A percentile compares a stretch with the other conserved stretches of the same genome.
phyloP scores from a whole-genome alignment of 345 rosid species.

The Dimocarpus longan region DNA sequence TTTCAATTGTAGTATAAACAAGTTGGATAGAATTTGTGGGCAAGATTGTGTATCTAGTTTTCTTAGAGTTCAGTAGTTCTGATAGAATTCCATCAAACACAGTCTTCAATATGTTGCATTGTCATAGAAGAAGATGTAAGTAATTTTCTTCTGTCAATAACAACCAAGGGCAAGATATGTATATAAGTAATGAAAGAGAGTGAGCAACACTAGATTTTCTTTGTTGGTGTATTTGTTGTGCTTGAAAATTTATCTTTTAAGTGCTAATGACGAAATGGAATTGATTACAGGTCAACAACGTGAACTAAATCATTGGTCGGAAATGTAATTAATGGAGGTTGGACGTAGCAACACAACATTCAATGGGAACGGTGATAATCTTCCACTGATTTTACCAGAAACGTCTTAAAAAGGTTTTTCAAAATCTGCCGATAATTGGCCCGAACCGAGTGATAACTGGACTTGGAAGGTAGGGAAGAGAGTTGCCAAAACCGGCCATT shows the following conservation, averaged over 20 bases:
- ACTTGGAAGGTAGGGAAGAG: constrained; percentile 67
- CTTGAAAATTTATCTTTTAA: neutral
- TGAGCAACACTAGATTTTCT: neutral
- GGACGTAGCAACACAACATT: constrained; percentile 25
- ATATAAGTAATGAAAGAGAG: neutral
- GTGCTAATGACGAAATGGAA: constrained; percentile 13
- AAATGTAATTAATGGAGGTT: constrained; percentile 36
- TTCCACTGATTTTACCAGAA: constrained; percentile 48
- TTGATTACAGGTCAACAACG: constrained; percentile 19
- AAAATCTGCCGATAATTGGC: constrained; percentile 71
- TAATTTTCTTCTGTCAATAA: neutral
- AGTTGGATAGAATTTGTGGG: neutral
- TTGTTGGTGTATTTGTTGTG: neutral
- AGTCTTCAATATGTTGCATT: neutral
- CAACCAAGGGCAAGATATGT: neutral
- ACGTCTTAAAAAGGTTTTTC: constrained; percentile 65
- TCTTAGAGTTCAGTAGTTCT: neutral
- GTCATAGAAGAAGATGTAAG: neutral
- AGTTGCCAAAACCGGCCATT: constrained; percentile 37
- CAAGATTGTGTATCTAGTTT: neutral
- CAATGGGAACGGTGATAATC: constrained; percentile 25
- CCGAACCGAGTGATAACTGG: constrained; percentile 65
- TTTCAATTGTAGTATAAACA: neutral
- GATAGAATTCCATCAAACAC: neutral
- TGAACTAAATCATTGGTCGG: constrained; percentile 14